Evolutionary conservation across 164 flowering plant genomes (phyloP).

Genomic region (Magnolia changhungtana): DNA sequence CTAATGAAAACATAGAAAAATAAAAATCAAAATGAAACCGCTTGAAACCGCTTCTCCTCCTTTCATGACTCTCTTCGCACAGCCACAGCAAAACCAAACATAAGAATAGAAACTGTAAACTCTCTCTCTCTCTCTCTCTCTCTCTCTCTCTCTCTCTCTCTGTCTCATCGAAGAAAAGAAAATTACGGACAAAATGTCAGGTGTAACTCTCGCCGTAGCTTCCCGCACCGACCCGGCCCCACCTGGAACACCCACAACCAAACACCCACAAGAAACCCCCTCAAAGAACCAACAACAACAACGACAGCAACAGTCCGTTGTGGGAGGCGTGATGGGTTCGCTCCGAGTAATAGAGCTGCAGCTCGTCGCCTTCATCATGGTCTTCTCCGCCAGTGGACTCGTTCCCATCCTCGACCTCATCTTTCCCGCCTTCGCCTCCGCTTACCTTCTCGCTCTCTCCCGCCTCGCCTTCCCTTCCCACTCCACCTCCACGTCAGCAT

Average conservation of each 20-base stretch:
- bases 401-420: constrained; percentile 76
- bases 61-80: background rate
- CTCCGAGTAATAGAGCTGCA: constrained; percentile 87
- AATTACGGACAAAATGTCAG: constrained; percentile 43
- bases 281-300: constrained; percentile 18
- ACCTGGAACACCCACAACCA: background rate
- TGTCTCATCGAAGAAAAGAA: background rate
- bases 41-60: background rate
- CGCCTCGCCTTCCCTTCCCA: constrained; percentile 68
- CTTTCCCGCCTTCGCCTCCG: constrained; percentile 67
- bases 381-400: constrained; percentile 88
- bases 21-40: background rate
- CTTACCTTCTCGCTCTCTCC: constrained; percentile 55
- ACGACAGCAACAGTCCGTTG: constrained; percentile 15
- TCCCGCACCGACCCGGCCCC: constrained; percentile 36
- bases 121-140: too few relatives aligned
- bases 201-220: constrained; percentile 56
- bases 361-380: constrained; percentile 93
- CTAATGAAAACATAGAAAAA: background rate
- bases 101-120: background rate
- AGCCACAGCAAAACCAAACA: background rate
- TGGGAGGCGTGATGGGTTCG: constrained; percentile 74
- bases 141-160: background rate
- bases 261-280: constrained; percentile 8
- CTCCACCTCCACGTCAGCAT: constrained; percentile 6